Evolutionary conservation across 164 flowering plant genomes (phyloP).

Genomic region (Berberis thunbergii): DNA sequence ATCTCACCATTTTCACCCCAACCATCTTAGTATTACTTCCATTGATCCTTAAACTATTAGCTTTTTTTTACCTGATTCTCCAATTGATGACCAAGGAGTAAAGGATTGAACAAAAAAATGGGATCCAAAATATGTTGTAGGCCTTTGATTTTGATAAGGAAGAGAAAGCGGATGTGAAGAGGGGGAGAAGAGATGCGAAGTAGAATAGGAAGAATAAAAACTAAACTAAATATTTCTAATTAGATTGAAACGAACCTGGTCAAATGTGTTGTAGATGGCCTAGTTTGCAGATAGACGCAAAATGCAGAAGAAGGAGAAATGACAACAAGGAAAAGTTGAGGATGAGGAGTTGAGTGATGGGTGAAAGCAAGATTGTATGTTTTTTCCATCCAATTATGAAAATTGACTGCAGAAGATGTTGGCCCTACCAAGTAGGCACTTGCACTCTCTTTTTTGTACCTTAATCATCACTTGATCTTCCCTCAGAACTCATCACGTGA

Average conservation of each 20-base stretch:
- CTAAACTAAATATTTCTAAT: conserved; percentile 30
- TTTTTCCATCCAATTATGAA: conserved; percentile 15
- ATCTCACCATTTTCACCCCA: conserved; percentile 75
- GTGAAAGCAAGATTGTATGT: conserved; percentile 60
- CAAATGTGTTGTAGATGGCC: conserved; percentile 47
- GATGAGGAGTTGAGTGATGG: conserved; percentile 37
- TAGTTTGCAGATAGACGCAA: conserved; percentile 52
- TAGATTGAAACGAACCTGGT: conserved; percentile 38
- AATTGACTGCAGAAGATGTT: conserved; percentile 59
- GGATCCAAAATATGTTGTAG: conserved; percentile 76
- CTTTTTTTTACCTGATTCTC: conserved; percentile 82
- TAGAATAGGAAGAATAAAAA: conserved; percentile 86
- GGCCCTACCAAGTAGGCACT: conserved; percentile 87
- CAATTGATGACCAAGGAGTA: conserved; percentile 74
- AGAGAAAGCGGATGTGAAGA: conserved; percentile 39
- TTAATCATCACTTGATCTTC: conserved; percentile 1
- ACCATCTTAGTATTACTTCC: conserved; percentile 76
- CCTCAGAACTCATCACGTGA: conserved; percentile 22
- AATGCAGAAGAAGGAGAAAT: conserved; percentile 49
- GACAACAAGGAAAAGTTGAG: conserved; percentile 33
- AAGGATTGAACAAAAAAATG: conserved; percentile 55
- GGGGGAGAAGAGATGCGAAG: conserved; percentile 54
- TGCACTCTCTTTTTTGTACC: conserved; percentile 53
- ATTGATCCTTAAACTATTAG: conserved; percentile 67
- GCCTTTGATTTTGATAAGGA: conserved; percentile 9